Evolutionary conservation across 169 alveolate genomes (phyloP), one percentile per base, ranked within the genome.

Genomic region (Plasmodium falciparum): DNA sequence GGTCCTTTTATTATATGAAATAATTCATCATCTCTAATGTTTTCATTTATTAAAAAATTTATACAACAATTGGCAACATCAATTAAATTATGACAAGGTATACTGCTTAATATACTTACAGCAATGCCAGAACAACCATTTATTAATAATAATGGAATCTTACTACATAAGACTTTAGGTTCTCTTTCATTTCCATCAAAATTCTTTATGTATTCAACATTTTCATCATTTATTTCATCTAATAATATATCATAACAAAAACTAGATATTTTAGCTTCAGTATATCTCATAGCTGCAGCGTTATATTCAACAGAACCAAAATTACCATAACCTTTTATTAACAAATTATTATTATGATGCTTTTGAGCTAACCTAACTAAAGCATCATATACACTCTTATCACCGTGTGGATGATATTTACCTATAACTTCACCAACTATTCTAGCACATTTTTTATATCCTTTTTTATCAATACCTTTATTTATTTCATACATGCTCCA

Each of bases 381-480:
- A 2, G 97, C 97, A 76, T 95, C 97, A 66, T 95, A 95, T 22
- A 95, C 97, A 22, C 96, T 93, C 85, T 94, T 93, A 89, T 95
- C 97, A 20, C 96, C 94, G 76, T 95, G 97, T 11, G 97, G 97
- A 75, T 95, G 97, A 69, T 93, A 95, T 62, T 93, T 93, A 2
- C 97, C 97, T n/a, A 95, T 93, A 3, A 95, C 97, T 65, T 95
- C 97, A 2, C 97, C 97, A 22, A 95, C 97, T 0, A 95, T 97
- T 20, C 95, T 88, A 12, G 97, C 97, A 61, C 97, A 95, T 65
- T 95, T 95, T 29, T 97, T 83, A 76, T 89, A 95, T 67, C 80
- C 49, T 7, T 69, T 26, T 50, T 58, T 75, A 8, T 69, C 70
- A 4, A 33, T 29, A 15, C 92, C 88, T 54, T 75, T 75, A 69